These are phyloP conservation scores for Saitozyma sp. DNA, from an alignment of 768 basidiomycete species.

Conservation along the genomic window DNA sequence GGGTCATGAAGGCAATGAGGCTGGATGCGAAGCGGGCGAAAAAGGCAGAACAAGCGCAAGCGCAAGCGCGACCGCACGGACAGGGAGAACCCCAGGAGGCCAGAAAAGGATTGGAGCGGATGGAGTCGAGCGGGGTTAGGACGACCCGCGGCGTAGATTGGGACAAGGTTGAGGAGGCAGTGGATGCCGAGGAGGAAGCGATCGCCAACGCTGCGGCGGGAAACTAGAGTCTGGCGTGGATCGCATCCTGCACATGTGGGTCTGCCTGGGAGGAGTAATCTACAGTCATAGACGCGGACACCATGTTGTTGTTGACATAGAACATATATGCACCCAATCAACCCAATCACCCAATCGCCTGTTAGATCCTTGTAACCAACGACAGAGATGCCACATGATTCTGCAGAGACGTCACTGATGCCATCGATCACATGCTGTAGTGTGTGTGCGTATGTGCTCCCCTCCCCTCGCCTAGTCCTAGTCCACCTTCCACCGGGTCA, in stretches of 20 bases:
- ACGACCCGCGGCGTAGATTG: constrained; percentile 4
- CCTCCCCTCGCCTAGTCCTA: constrained; percentile 1
- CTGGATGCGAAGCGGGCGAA: constrained; percentile 16
- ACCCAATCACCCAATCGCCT: no score
- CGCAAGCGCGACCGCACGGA: background rate
- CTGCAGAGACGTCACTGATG: no score
- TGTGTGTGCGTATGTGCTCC: background rate
- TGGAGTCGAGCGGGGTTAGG: background rate
- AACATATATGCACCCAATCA: no score
- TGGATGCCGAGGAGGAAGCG: background rate
- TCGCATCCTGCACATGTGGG: no score
- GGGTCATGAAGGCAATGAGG: background rate
- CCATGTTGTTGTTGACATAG: no score
- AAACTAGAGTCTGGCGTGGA: no score
- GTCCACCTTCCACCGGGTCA: constrained; percentile 50
- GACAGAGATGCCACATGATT: no score
- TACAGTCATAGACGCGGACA: no score
- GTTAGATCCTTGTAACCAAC: no score
- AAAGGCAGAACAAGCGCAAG: constrained; percentile 5
- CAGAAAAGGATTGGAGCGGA: background rate
- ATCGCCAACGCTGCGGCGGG: no score
- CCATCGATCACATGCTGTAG: background rate
- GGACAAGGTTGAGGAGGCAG: constrained; percentile 2
- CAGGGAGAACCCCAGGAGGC: background rate
- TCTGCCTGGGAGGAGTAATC: no score